Base-by-base conservation (phyloP, 2,329 filamentous ascomycete genomes). In the Teratosphaeria nubilosa region DNA sequence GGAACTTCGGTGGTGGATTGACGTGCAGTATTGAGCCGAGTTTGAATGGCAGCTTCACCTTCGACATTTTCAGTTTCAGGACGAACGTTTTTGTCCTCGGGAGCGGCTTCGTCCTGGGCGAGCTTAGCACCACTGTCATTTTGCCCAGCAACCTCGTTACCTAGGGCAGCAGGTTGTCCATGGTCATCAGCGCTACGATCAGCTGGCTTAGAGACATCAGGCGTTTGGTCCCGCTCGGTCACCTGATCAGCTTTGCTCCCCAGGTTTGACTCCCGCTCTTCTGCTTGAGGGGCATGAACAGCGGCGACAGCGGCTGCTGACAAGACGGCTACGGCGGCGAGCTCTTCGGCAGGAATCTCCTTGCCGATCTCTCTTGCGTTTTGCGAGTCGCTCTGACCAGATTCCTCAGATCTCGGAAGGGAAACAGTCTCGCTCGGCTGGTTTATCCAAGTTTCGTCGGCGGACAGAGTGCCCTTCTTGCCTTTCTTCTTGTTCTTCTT, bases 401-500 rank as follows among this genome's bases (percentile, higher is more conserved):
- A 10, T 22, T 22, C 16, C 7, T 27, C 51, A 53, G 24, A 27
- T 24, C 9, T 4, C 14, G 51, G 25, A 25, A 32, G 51, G 10
- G 51, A 53, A 16, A 22, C 51, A 30, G 13, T 27, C 20, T 22
- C 41, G 9, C 20, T 20, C 6, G 20, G 4, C 41, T 48, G 41
- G n/a, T 22, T 5, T 22, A n/a, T 10, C n/a, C 3, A 10, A 48
- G 41, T 6, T 5, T 48, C 41, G 3, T 10, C 41, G 5, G n/a
- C 16, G 5, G 41, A n/a, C 6, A 22, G 9, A 24, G 3, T 24
- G 41, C 41, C 41, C 32, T 60, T 60, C 58, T 65, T 67, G 37
- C 64, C 64, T 58, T 71, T 73, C 58, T 69, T 67, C 25, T 68
- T 41, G 31, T 57, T 57, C 51, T 45, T 57, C 25, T 30, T 41